Evolutionary conservation across 208 protist genomes (phyloP).

Genomic region (Crithidia thermophila): DNA sequence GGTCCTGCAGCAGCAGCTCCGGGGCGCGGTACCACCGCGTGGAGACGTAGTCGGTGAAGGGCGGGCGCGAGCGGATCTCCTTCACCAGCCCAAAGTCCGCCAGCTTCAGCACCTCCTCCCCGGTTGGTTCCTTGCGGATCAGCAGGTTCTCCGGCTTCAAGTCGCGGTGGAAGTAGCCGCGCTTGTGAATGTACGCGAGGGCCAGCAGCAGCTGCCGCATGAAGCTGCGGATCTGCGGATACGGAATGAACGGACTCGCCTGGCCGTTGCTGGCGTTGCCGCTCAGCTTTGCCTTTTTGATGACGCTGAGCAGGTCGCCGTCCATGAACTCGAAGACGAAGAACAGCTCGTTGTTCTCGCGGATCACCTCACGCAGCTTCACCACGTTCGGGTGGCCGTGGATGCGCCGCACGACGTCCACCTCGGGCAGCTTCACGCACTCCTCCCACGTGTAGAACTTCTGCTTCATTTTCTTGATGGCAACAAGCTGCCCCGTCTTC

Average conservation of each 20-base stretch:
- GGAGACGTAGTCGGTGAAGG: slow-evolving; percentile 96
- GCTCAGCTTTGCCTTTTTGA: slow-evolving; percentile 92
- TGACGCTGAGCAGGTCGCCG: slow-evolving; percentile 95
- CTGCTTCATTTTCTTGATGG: slow-evolving; percentile 99
- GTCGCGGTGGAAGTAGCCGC: slow-evolving; percentile 97
- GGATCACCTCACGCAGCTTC: slow-evolving; percentile 97
- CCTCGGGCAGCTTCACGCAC: slow-evolving; percentile 95
- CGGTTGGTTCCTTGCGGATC: slow-evolving; percentile 49
- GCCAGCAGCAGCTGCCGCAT: slow-evolving; percentile 94
- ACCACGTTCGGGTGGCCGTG: slow-evolving; percentile 97
- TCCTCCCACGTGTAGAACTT: slow-evolving; percentile 98
- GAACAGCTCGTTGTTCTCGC: slow-evolving; percentile 96
- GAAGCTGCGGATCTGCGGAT: slow-evolving; percentile 89
- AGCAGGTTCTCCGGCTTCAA: slow-evolving; percentile 99
- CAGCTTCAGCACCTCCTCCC: slow-evolving; percentile 95
- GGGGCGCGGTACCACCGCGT: slow-evolving; percentile 99
- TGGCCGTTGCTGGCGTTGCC: slow-evolving; percentile 23
- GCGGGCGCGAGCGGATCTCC: slow-evolving; percentile 44
- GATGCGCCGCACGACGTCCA: slow-evolving; percentile 93
- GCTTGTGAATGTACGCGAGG: slow-evolving; percentile 96
- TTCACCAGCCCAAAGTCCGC: slow-evolving; percentile 92
- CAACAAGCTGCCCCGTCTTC: slow-evolving; percentile 94
- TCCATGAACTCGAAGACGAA: slow-evolving; percentile 99
- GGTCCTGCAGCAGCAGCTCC: slow-evolving; percentile 97
- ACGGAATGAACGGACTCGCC: slow-evolving; percentile 66